Evolutionary conservation across 2,329 filamentous ascomycete species (phyloP).

Genomic region (Trichoderma sp.): DNA sequence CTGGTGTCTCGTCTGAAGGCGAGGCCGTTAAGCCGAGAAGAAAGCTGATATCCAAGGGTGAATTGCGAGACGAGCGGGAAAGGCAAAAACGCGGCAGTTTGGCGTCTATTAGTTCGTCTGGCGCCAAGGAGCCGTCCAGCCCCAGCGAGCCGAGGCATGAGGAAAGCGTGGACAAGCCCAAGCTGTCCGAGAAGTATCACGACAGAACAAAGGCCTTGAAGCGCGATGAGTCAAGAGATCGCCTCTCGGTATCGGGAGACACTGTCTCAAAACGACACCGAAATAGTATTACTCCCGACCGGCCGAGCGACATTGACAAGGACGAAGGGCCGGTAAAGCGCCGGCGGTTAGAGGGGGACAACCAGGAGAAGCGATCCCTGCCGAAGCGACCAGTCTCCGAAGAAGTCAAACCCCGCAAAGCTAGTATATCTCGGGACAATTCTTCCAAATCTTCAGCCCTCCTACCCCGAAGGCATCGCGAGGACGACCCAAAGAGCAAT

Average conservation of each 20-base stretch:
- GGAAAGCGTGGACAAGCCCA: conserved; percentile 47
- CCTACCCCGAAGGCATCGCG: conserved; percentile 37
- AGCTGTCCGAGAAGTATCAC: conserved; percentile 53
- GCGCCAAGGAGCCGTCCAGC: conserved; percentile 51
- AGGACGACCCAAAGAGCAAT: conserved; percentile 39
- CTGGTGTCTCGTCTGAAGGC: conserved; percentile 53
- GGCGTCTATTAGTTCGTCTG: conserved; percentile 53
- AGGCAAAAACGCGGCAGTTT: conserved; percentile 58
- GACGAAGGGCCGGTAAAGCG: conserved; percentile 55
- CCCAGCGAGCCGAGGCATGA: conserved; percentile 50
- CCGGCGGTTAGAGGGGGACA: conserved; percentile 54
- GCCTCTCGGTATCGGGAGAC: conserved; percentile 49
- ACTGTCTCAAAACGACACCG: conserved; percentile 56
- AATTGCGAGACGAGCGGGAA: conserved; percentile 57
- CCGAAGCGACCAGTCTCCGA: conserved; percentile 42
- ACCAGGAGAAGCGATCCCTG: conserved; percentile 44
- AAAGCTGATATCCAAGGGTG: conserved; percentile 62
- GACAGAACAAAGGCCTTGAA: conserved; percentile 60
- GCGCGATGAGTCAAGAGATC: conserved; percentile 58
- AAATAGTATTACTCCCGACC: conserved; percentile 56
- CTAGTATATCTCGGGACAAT: conserved; percentile 40
- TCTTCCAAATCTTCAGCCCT: conserved; percentile 36
- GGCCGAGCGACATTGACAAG: conserved; percentile 49
- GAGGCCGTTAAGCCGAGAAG: conserved; percentile 57
- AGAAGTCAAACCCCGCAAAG: conserved; percentile 46